These are phyloP conservation scores for Nepenthes alata DNA, from an alignment of 179 eudicot species.

Conservation along the genomic window DNA sequence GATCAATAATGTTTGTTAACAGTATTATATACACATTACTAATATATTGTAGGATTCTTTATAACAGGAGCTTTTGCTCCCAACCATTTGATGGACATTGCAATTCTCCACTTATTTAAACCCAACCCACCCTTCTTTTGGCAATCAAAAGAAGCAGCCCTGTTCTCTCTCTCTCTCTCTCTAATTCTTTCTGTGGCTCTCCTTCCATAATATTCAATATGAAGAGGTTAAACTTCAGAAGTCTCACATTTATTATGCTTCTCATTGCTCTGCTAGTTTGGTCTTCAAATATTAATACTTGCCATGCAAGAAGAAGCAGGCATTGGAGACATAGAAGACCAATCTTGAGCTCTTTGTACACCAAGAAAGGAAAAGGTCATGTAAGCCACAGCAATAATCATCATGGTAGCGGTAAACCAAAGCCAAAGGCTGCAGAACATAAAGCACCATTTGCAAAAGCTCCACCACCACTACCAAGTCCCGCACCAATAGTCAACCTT, in stretches of 20 bases:
- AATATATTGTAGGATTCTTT: no score
- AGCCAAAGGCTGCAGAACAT: conserved; percentile 16
- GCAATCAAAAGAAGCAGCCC: conserved; percentile 8
- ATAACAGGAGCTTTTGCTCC: background rate
- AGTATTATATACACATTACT: no score
- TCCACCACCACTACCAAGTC: conserved; percentile 12
- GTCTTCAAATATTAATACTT: conserved; percentile 24
- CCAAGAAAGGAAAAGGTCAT: conserved; percentile 22
- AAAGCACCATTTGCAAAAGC: conserved; percentile 22
- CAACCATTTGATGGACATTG: conserved; percentile 5
- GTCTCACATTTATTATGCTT: conserved; percentile 29
- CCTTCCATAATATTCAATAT: conserved; percentile 10
- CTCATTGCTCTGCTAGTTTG: conserved; percentile 34
- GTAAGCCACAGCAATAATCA: conserved; percentile 19
- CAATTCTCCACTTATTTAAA: conserved; percentile 34
- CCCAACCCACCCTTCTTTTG: conserved; percentile 23
- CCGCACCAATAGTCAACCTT: conserved; percentile 15
- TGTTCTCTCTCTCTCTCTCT: conserved; percentile 4
- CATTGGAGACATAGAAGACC: conserved; percentile 40
- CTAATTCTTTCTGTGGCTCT: background rate
- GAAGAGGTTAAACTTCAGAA: conserved; percentile 25
- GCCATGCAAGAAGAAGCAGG: conserved; percentile 52
- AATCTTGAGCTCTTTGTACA: conserved; percentile 19
- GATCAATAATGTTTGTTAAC: background rate
- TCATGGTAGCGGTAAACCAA: conserved; percentile 26